Conservation (phyloP, 306 rosid species). For the Fragaria ananassa region DNA sequence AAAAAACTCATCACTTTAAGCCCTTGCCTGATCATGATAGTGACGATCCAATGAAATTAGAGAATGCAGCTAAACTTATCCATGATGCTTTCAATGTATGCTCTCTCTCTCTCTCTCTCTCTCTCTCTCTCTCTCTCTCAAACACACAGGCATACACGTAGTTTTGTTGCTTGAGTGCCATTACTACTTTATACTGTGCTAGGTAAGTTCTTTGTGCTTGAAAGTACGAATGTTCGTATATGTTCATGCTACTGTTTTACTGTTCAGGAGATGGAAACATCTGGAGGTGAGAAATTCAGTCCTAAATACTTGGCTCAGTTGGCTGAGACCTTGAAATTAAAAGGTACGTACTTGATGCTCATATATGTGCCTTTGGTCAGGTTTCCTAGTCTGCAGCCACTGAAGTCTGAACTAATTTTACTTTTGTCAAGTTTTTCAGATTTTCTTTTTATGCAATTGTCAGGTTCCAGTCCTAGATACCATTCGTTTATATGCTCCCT, state of each 20-base stretch:
- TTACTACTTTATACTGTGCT: background rate
- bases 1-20: background rate
- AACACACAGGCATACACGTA: background rate
- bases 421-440: background rate
- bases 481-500: background rate
- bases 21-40: slow-evolving; percentile 51
- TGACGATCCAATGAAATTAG: slow-evolving; percentile 71
- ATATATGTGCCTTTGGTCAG: slow-evolving; percentile 18
- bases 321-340: slow-evolving; percentile 75
- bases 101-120: slow-evolving; percentile 20
- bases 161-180: background rate
- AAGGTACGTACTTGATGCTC: slow-evolving; percentile 45
- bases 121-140: background rate
- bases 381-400: background rate
- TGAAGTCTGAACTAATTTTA: background rate
- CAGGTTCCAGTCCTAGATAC: background rate
- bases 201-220: background rate
- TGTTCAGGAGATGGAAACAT: slow-evolving; percentile 81
- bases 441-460: background rate
- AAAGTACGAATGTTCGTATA: background rate
- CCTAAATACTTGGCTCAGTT: slow-evolving; percentile 34
- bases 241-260: background rate
- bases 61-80: slow-evolving; percentile 65
- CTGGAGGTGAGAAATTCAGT: slow-evolving; percentile 52
- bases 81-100: slow-evolving; percentile 58